Base-by-base conservation (phyloP, 148 eudicot genomes). In the Chenopodium berlandieri region DNA sequence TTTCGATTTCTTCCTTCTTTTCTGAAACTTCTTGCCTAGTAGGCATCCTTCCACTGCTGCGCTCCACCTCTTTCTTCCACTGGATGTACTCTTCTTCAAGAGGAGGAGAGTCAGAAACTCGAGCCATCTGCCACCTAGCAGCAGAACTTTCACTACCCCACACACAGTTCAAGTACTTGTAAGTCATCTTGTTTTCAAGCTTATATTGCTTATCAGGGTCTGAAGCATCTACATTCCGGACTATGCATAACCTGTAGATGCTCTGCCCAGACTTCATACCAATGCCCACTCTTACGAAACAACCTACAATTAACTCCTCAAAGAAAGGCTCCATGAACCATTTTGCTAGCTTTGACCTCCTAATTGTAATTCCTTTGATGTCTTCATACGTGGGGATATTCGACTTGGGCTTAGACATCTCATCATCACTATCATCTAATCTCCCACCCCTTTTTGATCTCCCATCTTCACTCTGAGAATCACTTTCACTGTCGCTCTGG, bases 311-410 rank as follows among this genome's bases (percentile, higher is more conserved):
- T 82, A 96, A 82, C 37, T 94, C 99, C 31, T 96, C 99, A 75
- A 96, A 96, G 85, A 96, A 96, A 10, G 99, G 99, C 74, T 96
- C 99, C 99, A 96, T 96, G 75, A 94, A 90, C 99, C 97, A 94
- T 88, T 90, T 96, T n/a, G 95, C 90, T 76, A 95, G 84, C 81
- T 83, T 93, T 8, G 97, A 87, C 86, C 98, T 87, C 44, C 94
- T 86, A 54, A 95, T 90, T 19, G 97, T 90, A 56, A 93, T 90
- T 23, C 85, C 90, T 83, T 78, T 93, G 73, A 91, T 82, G 58
- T 95, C 98, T 82, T 95, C 97, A 79, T 83, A 93, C 30, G 92
- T 87, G 22, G 91, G 97, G 13, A 85, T 75, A 60, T 88, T 86
- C 14, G 96, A 91, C 73, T 86, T 87, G 50, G 85, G 87, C 77